Base-by-base conservation (phyloP, 768 basidiomycete genomes). In the Agrocybe praecox region DNA sequence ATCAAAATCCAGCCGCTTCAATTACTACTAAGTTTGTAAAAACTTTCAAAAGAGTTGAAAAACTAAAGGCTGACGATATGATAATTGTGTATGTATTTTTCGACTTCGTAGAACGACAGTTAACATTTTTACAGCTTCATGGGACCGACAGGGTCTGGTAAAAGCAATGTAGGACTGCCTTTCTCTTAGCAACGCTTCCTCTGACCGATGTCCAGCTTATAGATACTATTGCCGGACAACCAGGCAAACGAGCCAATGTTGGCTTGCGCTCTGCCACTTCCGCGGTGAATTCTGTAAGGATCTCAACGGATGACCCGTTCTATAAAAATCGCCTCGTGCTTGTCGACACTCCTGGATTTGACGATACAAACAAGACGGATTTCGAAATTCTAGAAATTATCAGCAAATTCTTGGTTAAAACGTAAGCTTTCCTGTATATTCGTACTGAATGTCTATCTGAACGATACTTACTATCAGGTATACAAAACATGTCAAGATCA, bases 271-370 rank as follows among this genome's bases (percentile, higher is more conserved):
- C 36, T n/a, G 5, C 36, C 12, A 40, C 36, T 6, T 6, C 6
- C 36, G 12, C 36, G n/a, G 36, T 40, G 6, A 40, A 40, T 12
- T 3, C n/a, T 5, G 36, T 40, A 4, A 40, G 36, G 14, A 4
- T 40, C 14, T 4, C 4, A 14, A 40, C 36, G n/a, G 12, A 40
- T n/a, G 6, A 40, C n/a, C 36, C 36, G 5, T 14, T 6, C 12
- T 40, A 15, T 14, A 5, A 12, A 5, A 14, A 40, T 40, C 36
- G 12, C 14, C 14, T 40, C n/a, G n/a, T 40, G 6, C 65, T 86
- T 14, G 75, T 86, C 47, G 85, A 86, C 59, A 86, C 84, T 0
- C 84, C 84, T 0, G 84, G 84, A 5, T 86, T 85, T 50, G 84
- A 84, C 53, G 82, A 85, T 61, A 79, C 81, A 1, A 70, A 64